Conservation (phyloP, 805 yeast genomes). For the Lipomyces sp. region DNA sequence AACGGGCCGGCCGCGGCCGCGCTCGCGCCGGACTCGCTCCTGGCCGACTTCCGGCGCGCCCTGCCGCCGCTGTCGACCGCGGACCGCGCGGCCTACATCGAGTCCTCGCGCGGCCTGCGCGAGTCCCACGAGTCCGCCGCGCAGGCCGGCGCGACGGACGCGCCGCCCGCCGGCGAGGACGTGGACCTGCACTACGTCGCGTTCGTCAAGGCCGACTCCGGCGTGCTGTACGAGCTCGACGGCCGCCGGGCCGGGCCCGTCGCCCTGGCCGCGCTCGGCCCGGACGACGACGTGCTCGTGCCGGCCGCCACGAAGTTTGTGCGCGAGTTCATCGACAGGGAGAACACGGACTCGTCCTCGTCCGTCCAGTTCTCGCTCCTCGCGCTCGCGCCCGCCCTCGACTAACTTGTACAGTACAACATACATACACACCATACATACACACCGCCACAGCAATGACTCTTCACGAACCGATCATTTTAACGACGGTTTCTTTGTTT, state of each 20-base stretch:
- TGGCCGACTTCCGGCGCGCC: constrained; percentile 34
- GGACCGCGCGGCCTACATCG: constrained; percentile 47
- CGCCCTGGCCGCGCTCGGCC: constrained; percentile 47
- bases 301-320: constrained; percentile 52
- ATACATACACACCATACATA: no score
- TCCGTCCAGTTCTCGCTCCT: constrained; percentile 21
- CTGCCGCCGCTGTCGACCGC: constrained; percentile 30
- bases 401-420: constrained; percentile 2
- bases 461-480: no score
- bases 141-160: constrained; percentile 39
- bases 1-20: constrained; percentile 38
- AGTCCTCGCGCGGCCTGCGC: constrained; percentile 43
- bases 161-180: constrained; percentile 44
- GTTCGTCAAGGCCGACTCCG: constrained; percentile 55
- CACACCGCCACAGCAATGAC: no score
- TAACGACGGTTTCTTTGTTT: no score
- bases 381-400: constrained; percentile 22
- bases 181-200: constrained; percentile 75
- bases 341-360: constrained; percentile 26
- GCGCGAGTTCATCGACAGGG: constrained; percentile 59
- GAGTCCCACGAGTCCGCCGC: constrained; percentile 41
- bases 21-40: constrained; percentile 33
- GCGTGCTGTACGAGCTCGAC: constrained; percentile 75
- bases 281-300: constrained; percentile 54
- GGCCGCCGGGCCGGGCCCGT: constrained; percentile 81